Evolutionary conservation across 2,329 filamentous ascomycete species (phyloP), one percentile per base, ranked within the genome.

Genomic region (Aspergillus phoenicis): DNA sequence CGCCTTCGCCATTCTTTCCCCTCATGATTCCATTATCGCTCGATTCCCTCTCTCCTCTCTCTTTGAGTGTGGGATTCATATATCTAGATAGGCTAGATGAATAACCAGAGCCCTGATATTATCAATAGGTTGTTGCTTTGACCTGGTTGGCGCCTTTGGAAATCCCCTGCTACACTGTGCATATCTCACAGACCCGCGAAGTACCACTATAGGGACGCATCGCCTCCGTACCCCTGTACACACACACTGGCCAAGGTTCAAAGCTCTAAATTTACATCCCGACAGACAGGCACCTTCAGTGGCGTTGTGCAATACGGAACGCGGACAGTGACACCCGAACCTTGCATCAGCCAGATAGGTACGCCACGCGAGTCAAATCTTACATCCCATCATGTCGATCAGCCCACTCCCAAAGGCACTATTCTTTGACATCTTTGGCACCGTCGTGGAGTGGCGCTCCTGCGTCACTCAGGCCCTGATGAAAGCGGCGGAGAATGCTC

Each of bases 371-470:
- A 39, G 28, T 11, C 20, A 38, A 56, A 26, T 24, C 28, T 5
- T 30, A 47, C 28, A 17, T 30, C 15, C 7, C 52, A 66, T 39
- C 20, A 74, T 73, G 72, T 58, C 67, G n/a, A 61, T 66, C 26
- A 52, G 26, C 17, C 57, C 64, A n/a, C 66, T 60, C 30, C 69
- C 66, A 20, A 57, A 64, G 49, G 69, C 67, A 8, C 53, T 77
- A 17, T 71, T 76, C 60, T 77, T 77, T 60, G 74, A 77, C 52
- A 65, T 70, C 17, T 77, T 76, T 54, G 74, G 74, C 26, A 95
- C 91, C 1, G 86, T 89, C 64, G 91, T 95, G 49, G 84, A 94
- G 79, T 94, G 91, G 90, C 88, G 90, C 59, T 81, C 80, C 41
- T 86, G 87, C 2, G 85, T 95, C 20, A 85, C 82, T 13, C 77